phyloP scores from a whole-genome alignment of 257 asterid genomes.

The Thymus quinquecostatus region DNA sequence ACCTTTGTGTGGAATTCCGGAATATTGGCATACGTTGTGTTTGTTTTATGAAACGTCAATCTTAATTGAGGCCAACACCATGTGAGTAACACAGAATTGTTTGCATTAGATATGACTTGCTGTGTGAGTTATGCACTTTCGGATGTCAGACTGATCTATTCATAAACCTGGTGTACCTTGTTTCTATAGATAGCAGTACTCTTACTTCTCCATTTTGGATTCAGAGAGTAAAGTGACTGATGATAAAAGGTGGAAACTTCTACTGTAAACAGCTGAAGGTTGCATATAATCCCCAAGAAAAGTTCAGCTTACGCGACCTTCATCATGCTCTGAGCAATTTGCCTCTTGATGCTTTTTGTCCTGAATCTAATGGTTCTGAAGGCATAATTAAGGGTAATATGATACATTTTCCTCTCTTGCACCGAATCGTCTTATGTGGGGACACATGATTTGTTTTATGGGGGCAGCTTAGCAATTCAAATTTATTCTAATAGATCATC shows the following conservation, averaged over 20 bases:
- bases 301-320: conserved; percentile 84
- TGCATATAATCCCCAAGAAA: conserved; percentile 81
- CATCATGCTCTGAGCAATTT: conserved; percentile 81
- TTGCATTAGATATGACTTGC: conserved; percentile 21
- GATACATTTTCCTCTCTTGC: conserved; percentile 7
- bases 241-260: conserved; percentile 31
- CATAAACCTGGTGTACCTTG: background rate
- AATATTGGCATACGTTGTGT: background rate
- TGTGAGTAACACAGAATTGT: conserved; percentile 11
- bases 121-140: conserved; percentile 4
- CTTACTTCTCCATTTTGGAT: conserved; percentile 22
- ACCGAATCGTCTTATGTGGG: conserved; percentile 9
- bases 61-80: background rate
- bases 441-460: conserved; percentile 3
- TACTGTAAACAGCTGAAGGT: conserved; percentile 69
- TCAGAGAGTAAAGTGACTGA: conserved; percentile 22
- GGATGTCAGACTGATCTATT: background rate
- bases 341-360: conserved; percentile 73
- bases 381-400: conserved; percentile 45
- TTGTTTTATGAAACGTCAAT: conserved; percentile 16
- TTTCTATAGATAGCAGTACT: conserved; percentile 6
- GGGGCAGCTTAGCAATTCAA: background rate
- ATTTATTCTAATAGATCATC: conserved; percentile 17
- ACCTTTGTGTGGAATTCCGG: conserved; percentile 1
- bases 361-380: conserved; percentile 49